A percentile compares a stretch with the other conserved stretches of the same genome.
Conservation (phyloP, 192 early-diverging fungal genomes). For the Umbelopsis sp. region DNA sequence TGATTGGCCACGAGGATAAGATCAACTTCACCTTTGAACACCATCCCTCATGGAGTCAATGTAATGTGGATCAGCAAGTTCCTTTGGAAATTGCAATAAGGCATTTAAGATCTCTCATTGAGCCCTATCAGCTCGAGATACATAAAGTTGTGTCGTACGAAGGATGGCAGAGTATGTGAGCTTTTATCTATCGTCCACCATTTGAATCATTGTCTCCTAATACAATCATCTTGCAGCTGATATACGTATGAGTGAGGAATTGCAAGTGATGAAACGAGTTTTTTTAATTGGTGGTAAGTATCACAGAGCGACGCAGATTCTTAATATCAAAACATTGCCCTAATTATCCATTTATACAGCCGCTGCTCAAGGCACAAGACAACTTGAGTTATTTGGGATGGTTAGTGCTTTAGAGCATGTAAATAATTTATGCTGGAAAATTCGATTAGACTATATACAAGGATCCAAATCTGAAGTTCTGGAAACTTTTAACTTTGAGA, state of each 20-base stretch:
- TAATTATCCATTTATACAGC: background rate
- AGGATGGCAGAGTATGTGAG: constrained; percentile 11
- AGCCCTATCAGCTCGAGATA: background rate
- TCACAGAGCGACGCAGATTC: background rate
- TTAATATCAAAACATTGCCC: background rate
- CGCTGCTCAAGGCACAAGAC: constrained; percentile 5
- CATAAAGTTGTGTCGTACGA: constrained; percentile 1
- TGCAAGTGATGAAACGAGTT: constrained; percentile 10
- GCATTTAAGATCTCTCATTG: background rate
- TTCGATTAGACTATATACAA: constrained; percentile 15
- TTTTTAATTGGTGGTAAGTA: constrained; percentile 15
- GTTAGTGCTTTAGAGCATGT: constrained; percentile 12
- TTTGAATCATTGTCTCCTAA: background rate
- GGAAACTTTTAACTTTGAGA: constrained; percentile 18
- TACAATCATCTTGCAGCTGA: background rate
- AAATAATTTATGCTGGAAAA: constrained; percentile 16
- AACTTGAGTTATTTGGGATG: constrained; percentile 11
- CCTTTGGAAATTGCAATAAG: background rate
- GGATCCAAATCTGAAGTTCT: constrained; percentile 8
- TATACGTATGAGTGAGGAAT: constrained; percentile 12
- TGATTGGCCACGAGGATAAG: background rate
- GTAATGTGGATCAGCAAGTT: constrained; percentile 11
- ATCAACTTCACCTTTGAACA: constrained; percentile 11
- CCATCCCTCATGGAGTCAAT: constrained; percentile 15
- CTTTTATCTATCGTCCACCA: background rate